Conservation (phyloP, 2,329 filamentous ascomycete genomes). For the Fusarium sublunatum region DNA sequence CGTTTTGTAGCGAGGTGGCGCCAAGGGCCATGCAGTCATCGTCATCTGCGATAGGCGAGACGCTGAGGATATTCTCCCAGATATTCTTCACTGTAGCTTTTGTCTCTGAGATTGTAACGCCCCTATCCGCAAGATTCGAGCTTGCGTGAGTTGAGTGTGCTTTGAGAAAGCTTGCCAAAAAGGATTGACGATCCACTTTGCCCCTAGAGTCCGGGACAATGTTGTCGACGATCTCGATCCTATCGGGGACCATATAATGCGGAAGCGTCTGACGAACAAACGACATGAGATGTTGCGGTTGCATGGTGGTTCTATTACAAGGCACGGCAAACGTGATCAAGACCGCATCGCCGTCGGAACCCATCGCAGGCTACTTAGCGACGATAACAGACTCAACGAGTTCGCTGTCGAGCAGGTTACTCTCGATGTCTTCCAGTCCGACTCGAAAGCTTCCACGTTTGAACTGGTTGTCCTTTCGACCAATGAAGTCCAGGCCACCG, state of each 20-base stretch:
- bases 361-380: not conserved
- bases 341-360: not conserved
- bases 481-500: conserved; percentile 2
- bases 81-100: not conserved
- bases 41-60: not conserved
- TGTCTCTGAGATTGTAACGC: not conserved
- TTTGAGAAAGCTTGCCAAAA: not conserved
- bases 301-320: not conserved
- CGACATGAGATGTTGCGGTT: not conserved
- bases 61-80: not conserved
- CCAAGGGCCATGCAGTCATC: conserved; percentile 8
- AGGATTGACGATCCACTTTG: not conserved
- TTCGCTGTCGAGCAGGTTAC: not conserved
- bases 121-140: not conserved
- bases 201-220: not conserved
- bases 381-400: conserved; percentile 2
- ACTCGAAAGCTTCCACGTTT: conserved; percentile 5
- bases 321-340: not conserved
- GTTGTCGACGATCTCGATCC: not conserved
- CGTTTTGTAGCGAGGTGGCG: conserved; percentile 8
- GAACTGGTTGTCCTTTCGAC: conserved; percentile 5
- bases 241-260: conserved; percentile 6
- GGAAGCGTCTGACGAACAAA: not conserved
- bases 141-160: rapidly evolving
- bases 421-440: conserved; percentile 8